phyloP scores from a whole-genome alignment of 768 basidiomycete species.

The Amanita pseudoporphyria region DNA sequence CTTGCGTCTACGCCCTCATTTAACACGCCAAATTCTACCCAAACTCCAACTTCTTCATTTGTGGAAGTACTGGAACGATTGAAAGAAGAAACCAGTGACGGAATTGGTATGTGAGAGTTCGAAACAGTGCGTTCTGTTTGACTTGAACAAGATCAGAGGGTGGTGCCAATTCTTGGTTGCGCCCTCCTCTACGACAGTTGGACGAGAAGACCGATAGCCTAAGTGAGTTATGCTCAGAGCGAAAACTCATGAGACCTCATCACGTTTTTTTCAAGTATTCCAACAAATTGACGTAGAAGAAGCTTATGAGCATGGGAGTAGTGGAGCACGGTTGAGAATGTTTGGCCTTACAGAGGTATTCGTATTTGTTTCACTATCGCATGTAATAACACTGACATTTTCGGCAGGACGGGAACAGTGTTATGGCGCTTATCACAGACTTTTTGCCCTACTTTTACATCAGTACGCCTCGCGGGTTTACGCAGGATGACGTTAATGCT shows the following conservation, averaged over 20 bases:
- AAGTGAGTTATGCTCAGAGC: constrained; percentile 31
- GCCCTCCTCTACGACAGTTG: constrained; percentile 47
- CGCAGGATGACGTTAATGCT: constrained; percentile 49
- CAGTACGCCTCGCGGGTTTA: constrained; percentile 77
- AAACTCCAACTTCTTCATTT: constrained; percentile 43
- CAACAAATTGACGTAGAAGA: constrained; percentile 94
- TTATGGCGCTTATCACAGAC: constrained; percentile 70
- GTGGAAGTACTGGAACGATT: constrained; percentile 54
- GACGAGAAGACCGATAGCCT: constrained; percentile 58
- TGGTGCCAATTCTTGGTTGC: constrained; percentile 66
- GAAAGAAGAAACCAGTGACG: constrained; percentile 39
- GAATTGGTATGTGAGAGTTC: constrained; percentile 28
- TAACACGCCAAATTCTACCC: constrained; percentile 26
- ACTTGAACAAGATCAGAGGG: constrained; percentile 55
- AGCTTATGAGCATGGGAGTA: constrained; percentile 34
- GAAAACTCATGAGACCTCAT: neutral
- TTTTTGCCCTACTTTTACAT: constrained; percentile 95
- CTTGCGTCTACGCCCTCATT: constrained; percentile 30
- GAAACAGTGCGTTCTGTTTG: neutral
- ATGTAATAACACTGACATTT: constrained; percentile 1
- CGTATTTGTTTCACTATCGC: neutral
- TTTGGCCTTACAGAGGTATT: constrained; percentile 86
- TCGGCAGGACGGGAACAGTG: constrained; percentile 76
- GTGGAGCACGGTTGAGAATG: constrained; percentile 47
- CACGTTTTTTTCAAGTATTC: constrained; percentile 48